These are phyloP conservation scores for Plasmodium knowlesi DNA, from an alignment of 169 alveolate species.

Conservation along the genomic window DNA sequence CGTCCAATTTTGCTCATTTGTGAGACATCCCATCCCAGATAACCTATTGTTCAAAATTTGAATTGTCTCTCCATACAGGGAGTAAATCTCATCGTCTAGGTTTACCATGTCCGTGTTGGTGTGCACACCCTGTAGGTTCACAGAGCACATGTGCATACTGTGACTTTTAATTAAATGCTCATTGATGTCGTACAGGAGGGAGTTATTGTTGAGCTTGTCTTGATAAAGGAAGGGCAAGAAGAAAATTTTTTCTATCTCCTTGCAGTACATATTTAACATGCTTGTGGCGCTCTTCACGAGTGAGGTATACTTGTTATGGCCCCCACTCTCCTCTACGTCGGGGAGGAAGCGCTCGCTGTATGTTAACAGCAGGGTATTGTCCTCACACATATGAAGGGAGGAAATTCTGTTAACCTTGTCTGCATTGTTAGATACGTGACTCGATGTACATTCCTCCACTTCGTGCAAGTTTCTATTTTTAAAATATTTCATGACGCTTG, in stretches of 20 bases:
- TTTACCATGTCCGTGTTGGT: background rate
- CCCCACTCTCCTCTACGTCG: background rate
- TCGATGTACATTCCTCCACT: constrained; percentile 16
- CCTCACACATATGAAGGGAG: constrained; percentile 30
- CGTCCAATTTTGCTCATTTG: background rate
- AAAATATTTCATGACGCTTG: constrained; percentile 34
- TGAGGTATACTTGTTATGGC: constrained; percentile 1
- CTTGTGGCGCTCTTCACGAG: background rate
- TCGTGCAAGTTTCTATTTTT: constrained; percentile 27
- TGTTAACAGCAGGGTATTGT: constrained; percentile 29
- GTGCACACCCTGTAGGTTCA: background rate
- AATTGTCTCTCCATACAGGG: constrained; percentile 12
- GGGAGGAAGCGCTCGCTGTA: constrained; percentile 34
- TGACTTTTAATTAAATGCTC: constrained; percentile 12
- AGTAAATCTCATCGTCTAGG: constrained; percentile 4
- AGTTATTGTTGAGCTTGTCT: constrained; percentile 11
- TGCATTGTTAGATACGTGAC: background rate
- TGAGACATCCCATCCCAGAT: background rate
- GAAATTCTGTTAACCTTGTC: constrained; percentile 1
- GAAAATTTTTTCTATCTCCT: background rate
- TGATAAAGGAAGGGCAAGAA: background rate
- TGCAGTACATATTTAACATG: background rate
- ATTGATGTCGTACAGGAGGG: constrained; percentile 31
- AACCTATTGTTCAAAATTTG: background rate
- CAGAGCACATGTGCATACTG: constrained; percentile 14